These are phyloP conservation scores for Aspergillus versicolor DNA, from an alignment of 2,329 filamentous ascomycete species.

Conservation along the genomic window DNA sequence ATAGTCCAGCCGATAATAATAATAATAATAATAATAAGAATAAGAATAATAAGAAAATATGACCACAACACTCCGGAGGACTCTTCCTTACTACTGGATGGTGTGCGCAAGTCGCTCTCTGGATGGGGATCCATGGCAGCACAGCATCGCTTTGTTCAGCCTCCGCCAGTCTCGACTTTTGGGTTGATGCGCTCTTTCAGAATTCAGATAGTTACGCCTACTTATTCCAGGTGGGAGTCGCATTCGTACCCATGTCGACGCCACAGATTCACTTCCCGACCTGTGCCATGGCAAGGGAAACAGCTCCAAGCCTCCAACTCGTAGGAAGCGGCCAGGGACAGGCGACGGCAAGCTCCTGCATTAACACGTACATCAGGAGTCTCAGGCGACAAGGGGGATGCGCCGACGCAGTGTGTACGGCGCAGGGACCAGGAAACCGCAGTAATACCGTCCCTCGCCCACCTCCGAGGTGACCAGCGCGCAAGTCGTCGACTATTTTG, in stretches of 20 bases:
- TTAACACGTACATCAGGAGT: background rate
- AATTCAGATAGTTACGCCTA: background rate
- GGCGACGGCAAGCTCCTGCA: constrained; percentile 6
- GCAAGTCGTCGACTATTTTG: background rate
- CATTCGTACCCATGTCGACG: background rate
- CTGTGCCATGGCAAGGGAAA: background rate
- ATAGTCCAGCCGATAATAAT: background rate
- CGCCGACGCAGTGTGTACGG: background rate
- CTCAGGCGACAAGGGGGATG: background rate
- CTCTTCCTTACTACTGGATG: background rate
- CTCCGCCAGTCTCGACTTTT: background rate
- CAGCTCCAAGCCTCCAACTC: background rate
- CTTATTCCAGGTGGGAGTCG: background rate
- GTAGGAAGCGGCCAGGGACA: background rate
- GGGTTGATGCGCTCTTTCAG: background rate
- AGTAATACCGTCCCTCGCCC: background rate
- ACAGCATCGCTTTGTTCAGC: background rate
- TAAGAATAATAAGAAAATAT: background rate
- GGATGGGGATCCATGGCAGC: background rate
- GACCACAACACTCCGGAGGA: background rate
- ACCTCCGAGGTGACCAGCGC: background rate
- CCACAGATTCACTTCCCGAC: constrained; percentile 3
- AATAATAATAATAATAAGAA: background rate
- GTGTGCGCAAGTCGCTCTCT: background rate
- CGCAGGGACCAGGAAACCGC: background rate